Base-by-base conservation (phyloP, 371 early-diverging fungal genomes). In the Mucor piriformis region DNA sequence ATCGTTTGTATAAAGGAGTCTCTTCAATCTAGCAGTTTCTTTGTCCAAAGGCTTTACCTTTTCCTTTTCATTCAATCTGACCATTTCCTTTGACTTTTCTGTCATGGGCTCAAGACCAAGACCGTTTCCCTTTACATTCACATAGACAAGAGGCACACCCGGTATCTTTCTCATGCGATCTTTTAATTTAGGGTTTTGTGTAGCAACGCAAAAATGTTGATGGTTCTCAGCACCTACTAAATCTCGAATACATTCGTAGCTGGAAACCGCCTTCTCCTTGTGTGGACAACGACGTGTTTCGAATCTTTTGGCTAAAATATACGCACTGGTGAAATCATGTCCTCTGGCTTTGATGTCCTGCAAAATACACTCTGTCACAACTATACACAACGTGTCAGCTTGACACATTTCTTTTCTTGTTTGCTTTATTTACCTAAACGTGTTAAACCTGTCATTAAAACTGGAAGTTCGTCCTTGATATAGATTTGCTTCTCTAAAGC, bases 71-170 rank as follows among this genome's bases (percentile, higher is more conserved):
- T 57, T 42, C 38, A 54, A 18, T n/a, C 57, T 23, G 34, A 60
- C 35, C 13, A 42, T 37, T 13, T 51, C 44, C 50, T 55, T 57
- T 37, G 53, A 50, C 32, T 16, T 83, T 3, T 63, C 54, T 0
- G 86, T 83, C 33, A 88, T 85, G 0, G 91, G 92, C 61, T 96
- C 97, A 54, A 97, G 72, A n/a, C 93, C 63, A 25, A 69, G 32
- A 6, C 51, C 50, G 11, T 64, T 48, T 7, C 63, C 59, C 20
- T 63, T 62, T 34, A 94, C 82, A 69, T 84, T 74, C 34, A 95
- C 82, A 67, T 94, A 89, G n/a, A 97, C 43, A 29, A 97, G 64
- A 3, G 97, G 97, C 3, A 90, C 88, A 4, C 94, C 96, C 1
- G 95, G 88, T 7, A 97, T 77, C 13, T 65, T 62, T 7, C 93